Base-by-base conservation (phyloP, 1,139 yeast genomes). In the Arxiozyma telluris region DNA sequence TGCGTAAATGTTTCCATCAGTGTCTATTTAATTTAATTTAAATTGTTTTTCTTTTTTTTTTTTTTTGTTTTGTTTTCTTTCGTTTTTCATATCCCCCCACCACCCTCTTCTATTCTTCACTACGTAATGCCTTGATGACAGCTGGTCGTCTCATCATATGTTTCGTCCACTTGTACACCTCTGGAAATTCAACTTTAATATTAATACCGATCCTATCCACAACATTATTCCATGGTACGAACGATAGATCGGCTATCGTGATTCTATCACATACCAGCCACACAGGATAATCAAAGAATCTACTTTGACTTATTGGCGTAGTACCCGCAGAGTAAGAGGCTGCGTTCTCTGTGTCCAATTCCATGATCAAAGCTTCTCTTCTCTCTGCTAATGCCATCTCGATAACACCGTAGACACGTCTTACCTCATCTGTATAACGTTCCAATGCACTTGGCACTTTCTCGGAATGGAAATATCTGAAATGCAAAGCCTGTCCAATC, bases 401-500 rank as follows among this genome's bases (percentile, higher is more conserved):
- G 47, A 91, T 81, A 34, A 91, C 98, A 2, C 96, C 96, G 65
- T 89, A 90, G 38, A 91, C 96, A 59, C 98, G 77, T 64, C 96
- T 78, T 25, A 91, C 97, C 71, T 91, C 98, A 63, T 89, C 96
- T 1, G 90, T 85, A 70, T 91, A 91, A 65, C 97, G 77, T 64
- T 87, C 96, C 41, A 90, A 87, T 1, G 97, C 97, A 59, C 90
- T 82, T 21, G 93, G 89, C 3, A 91, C 89, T 56, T 85, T 86
- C 56, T 87, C 86, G 8, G 93, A 80, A 70, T 91, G 97, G 76
- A 90, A 90, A 70, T 87, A 88, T 64, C 93, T 78, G 74, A 91
- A 91, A 75, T 91, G 97, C 63, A 90, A 78, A 3, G 97, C 97
- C 70, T 91, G 98, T 25, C 98, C 98, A 64, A 91, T 88, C 96